Base-by-base conservation (phyloP, 352 stramenopile genomes). In the Phytophthora meadii region DNA sequence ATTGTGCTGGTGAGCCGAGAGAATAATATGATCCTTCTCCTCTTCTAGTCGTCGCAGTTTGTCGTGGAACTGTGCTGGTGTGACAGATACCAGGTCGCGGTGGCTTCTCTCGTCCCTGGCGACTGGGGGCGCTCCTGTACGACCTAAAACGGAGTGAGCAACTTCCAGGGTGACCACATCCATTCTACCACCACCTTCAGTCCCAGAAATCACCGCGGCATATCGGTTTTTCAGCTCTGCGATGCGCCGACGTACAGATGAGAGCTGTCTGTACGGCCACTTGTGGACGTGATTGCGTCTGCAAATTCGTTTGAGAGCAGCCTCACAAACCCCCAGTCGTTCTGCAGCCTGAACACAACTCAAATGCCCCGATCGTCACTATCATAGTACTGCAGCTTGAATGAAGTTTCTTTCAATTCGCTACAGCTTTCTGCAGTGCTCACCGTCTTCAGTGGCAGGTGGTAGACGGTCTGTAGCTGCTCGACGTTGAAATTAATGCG, bases 301-400 rank as follows among this genome's bases (percentile, higher is more conserved):
- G 44, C 86, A 94, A 37, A 92, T 89, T 2, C 86, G 83, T 73
- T 93, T 94, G 10, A 94, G 61, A n/a, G 86, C 86, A n/a, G 82
- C 86, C 51, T 94, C 86, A 15, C 84, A 94, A 25, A 92, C 65
- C 1, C 81, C 81, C 4, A 94, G 79, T 19, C 50, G 62, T 34
- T 71, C 54, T 30, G 86, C 86, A 2, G 84, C 86, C 84, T 94
- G 61, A 12, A 15, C 41, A 68, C 44, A 76, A 40, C 51, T 54
- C 59, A 56, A 63, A 27, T 14, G 45, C 34, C 34, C 60, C 34
- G n/a, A 25, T 66, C 34, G 62, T 75, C 59, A 76, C 48, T 49
- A 27, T 32, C 61, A 25, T 12, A 34, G 7, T 34, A 11, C 49
- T 41, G 39, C 54, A 46, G 25, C 42, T 48, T 46, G 53, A 24